These are phyloP conservation scores for Penicilliopsis zonata DNA, from an alignment of 495 filamentous ascomycete genomes.

Conservation along the genomic window DNA sequence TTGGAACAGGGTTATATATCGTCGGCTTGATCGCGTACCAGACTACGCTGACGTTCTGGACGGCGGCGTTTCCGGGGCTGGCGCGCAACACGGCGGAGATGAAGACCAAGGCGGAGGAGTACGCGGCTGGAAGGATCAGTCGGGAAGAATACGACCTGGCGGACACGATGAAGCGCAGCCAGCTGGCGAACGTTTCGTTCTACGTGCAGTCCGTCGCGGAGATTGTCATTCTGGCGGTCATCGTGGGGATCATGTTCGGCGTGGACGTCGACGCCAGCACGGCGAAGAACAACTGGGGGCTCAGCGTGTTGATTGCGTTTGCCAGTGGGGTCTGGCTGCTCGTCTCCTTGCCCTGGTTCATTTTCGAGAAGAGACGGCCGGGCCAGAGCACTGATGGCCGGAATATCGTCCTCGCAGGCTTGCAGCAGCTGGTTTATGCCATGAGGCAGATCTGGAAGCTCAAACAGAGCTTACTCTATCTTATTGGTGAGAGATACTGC, in stretches of 20 bases:
- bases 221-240: conserved; percentile 46
- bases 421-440: conserved; percentile 47
- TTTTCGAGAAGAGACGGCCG: conserved; percentile 48
- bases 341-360: conserved; percentile 50
- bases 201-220: conserved; percentile 49
- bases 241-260: conserved; percentile 52
- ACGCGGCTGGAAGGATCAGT: conserved; percentile 36
- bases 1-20: conserved; percentile 47
- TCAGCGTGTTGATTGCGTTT: conserved; percentile 53
- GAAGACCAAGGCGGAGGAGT: conserved; percentile 40
- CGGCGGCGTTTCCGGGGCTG: conserved; percentile 50
- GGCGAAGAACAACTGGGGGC: conserved; percentile 51
- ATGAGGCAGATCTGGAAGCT: conserved; percentile 46
- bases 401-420: conserved; percentile 40
- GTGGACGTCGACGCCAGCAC: conserved; percentile 43
- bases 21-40: conserved; percentile 55
- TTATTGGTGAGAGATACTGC: conserved; percentile 33
- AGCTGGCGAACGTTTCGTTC: conserved; percentile 48
- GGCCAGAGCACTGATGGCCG: conserved; percentile 38
- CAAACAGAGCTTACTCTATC: conserved; percentile 51
- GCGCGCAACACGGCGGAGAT: conserved; percentile 45
- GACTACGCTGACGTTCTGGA: conserved; percentile 56
- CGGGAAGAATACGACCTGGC: conserved; percentile 48
- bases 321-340: conserved; percentile 50
- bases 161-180: conserved; percentile 50